phyloP scores from a whole-genome alignment of 345 rosid genomes.

The Citrus hindsii region DNA sequence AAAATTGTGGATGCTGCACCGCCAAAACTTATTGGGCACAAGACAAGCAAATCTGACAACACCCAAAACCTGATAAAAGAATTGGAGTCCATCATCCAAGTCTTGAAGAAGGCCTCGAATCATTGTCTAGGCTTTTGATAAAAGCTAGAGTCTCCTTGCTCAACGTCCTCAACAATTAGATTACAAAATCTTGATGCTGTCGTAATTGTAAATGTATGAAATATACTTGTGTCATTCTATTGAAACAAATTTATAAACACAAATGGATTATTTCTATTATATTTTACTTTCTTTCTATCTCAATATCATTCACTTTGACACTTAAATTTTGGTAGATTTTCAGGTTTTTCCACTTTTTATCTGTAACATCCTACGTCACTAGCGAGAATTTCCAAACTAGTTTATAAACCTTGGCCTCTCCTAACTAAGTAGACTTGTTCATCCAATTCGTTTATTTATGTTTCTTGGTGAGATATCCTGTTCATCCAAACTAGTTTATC shows the following conservation, averaged over 20 bases:
- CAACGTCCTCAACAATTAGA: constrained; percentile 30
- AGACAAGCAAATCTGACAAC: constrained; percentile 6
- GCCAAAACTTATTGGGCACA: constrained; percentile 12
- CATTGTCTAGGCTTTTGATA: constrained; percentile 36
- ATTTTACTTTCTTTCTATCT: neutral
- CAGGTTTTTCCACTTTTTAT: too few species aligned
- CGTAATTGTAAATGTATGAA: neutral
- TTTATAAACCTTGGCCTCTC: too few species aligned
- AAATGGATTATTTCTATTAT: neutral
- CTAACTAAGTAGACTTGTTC: too few species aligned
- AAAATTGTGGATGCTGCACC: constrained; percentile 23
- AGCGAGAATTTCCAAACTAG: too few species aligned
- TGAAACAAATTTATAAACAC: neutral
- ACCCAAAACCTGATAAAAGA: constrained; percentile 21
- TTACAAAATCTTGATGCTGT: neutral
- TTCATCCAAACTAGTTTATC: too few species aligned
- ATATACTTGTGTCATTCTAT: neutral
- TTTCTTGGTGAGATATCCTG: too few species aligned
- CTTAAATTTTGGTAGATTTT: neutral
- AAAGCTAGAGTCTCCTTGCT: constrained; percentile 41
- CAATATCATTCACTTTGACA: neutral
- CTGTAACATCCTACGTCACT: too few species aligned
- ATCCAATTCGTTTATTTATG: too few species aligned
- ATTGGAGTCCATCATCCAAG: constrained; percentile 37
- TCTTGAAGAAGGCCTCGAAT: constrained; percentile 42